These are phyloP conservation scores for Fomitopsis pinicola DNA, from an alignment of 1,284 basidiomycete genomes.

Conservation along the genomic window DNA sequence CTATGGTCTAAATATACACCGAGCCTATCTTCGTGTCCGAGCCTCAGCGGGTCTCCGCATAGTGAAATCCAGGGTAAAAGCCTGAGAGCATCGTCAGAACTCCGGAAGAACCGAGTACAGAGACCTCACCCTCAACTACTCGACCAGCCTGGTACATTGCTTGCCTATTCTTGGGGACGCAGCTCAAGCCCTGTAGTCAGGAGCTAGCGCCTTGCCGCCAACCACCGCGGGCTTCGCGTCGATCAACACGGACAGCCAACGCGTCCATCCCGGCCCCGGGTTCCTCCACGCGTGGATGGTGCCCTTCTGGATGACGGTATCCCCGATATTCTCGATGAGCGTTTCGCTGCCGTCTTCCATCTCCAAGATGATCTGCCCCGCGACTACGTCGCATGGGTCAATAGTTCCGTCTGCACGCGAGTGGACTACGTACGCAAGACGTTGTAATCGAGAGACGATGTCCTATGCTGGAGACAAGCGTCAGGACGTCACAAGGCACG, in stretches of 20 bases:
- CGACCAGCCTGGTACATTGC: background rate
- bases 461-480: constrained; percentile 31
- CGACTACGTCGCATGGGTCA: constrained; percentile 31
- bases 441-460: constrained; percentile 58
- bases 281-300: constrained; percentile 62
- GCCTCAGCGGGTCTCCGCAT: background rate
- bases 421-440: constrained; percentile 41
- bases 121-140: background rate
- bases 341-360: constrained; percentile 55
- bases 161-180: background rate
- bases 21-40: background rate
- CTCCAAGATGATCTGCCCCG: constrained; percentile 49
- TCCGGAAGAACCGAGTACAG: background rate
- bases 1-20: background rate
- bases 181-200: constrained; percentile 17
- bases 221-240: constrained; percentile 50
- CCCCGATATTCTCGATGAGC: constrained; percentile 50
- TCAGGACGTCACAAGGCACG: background rate
- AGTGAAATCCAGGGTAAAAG: background rate
- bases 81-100: constrained; percentile 3
- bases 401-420: background rate
- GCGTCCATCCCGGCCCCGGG: constrained; percentile 45
- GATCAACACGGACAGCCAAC: constrained; percentile 50
- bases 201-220: constrained; percentile 36
- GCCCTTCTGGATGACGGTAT: constrained; percentile 54